These are phyloP conservation scores for Saccharomyces pastorianus DNA, from an alignment of 1,139 yeast species.

Conservation along the genomic window DNA sequence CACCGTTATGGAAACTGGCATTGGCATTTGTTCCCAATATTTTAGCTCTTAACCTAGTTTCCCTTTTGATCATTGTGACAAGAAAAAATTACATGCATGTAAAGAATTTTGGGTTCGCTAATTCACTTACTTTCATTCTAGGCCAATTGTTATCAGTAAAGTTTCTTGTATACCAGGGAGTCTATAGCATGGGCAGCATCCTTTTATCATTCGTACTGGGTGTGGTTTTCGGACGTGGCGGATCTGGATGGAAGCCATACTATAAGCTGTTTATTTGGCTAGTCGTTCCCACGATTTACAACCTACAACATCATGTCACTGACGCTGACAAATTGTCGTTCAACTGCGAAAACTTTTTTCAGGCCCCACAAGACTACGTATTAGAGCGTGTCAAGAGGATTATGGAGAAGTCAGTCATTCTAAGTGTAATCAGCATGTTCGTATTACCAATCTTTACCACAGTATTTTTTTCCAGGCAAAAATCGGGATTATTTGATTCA, in stretches of 20 bases:
- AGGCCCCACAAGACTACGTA: conserved; percentile 34
- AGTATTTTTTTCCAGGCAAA: conserved; percentile 10
- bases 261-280: conserved; percentile 23
- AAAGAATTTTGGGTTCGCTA: conserved; percentile 43
- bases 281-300: conserved; percentile 41
- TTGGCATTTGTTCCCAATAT: conserved; percentile 29
- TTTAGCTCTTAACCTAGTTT: conserved; percentile 32
- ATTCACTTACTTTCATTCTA: conserved; percentile 41
- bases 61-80: conserved; percentile 39
- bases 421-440: conserved; percentile 8
- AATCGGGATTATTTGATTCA: conserved; percentile 11
- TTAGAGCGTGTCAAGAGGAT: conserved; percentile 14
- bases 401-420: conserved; percentile 14
- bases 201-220: conserved; percentile 33
- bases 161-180: conserved; percentile 32
- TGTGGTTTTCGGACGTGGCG: conserved; percentile 22
- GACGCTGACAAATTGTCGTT: conserved; percentile 57
- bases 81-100: conserved; percentile 47
- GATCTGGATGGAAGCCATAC: conserved; percentile 15
- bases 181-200: conserved; percentile 37
- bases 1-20: conserved; percentile 21
- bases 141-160: conserved; percentile 41
- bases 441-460: conserved; percentile 13
- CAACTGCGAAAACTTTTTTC: conserved; percentile 34
- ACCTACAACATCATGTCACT: conserved; percentile 45